Conservation (phyloP, 306 rosid species). For the Hylodesmum podocarpum region DNA sequence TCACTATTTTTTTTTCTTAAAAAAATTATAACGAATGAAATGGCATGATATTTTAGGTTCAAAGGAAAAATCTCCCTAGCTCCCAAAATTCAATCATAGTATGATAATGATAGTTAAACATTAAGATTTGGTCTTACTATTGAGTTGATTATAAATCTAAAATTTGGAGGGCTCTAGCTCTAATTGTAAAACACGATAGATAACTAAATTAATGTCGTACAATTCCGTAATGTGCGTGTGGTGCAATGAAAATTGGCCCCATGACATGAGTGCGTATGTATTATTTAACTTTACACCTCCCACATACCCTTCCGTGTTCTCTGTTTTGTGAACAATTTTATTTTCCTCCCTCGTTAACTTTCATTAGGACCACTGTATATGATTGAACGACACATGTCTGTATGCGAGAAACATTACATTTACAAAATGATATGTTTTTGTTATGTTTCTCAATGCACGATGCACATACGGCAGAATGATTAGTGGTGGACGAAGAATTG, state of each 20-base stretch:
- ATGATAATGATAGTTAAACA: constrained; percentile 16
- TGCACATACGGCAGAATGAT: constrained; percentile 9
- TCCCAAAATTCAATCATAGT: constrained; percentile 26
- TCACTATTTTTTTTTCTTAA: not conserved
- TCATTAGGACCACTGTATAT: constrained; percentile 20
- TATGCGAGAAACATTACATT: constrained; percentile 16
- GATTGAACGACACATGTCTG: constrained; percentile 23
- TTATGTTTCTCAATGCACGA: not conserved
- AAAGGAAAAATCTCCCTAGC: not conserved
- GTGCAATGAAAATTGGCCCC: constrained; percentile 19
- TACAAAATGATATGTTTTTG: not conserved
- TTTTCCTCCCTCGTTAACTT: not conserved
- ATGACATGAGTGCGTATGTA: not conserved
- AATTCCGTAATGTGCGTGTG: constrained; percentile 13
- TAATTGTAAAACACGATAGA: not conserved
- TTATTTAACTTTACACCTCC: not conserved
- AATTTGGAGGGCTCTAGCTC: not conserved
- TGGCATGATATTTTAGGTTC: not conserved
- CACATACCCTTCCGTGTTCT: not conserved
- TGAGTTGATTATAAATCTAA: not conserved
- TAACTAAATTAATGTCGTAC: constrained; percentile 30
- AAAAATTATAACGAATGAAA: not conserved
- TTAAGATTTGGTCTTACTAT: not conserved
- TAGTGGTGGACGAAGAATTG: not conserved
- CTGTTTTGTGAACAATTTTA: not conserved